Conservation (phyloP, 768 basidiomycete species). For the Suillus spraguei region DNA sequence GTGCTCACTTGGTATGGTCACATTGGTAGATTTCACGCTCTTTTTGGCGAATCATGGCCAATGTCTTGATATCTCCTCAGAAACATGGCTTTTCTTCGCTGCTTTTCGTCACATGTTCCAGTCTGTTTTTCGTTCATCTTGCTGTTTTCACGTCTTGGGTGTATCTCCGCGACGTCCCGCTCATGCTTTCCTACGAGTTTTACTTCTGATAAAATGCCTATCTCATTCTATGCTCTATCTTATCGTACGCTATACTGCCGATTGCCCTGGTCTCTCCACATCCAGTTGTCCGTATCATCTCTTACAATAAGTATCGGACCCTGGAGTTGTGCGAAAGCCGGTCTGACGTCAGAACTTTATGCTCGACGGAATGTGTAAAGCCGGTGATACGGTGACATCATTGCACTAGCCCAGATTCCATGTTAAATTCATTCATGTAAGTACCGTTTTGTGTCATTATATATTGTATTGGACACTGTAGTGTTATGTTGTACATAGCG, state of each 20-base stretch:
- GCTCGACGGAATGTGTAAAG: background rate
- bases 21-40: slow-evolving; percentile 5
- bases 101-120: slow-evolving; percentile 6
- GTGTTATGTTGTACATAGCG: background rate
- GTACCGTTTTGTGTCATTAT: background rate
- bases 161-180: slow-evolving; percentile 1
- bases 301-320: background rate
- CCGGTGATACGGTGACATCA: background rate
- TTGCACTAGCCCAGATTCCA: background rate
- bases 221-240: background rate
- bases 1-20: slow-evolving; percentile 4
- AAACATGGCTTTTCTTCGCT: slow-evolving; percentile 4
- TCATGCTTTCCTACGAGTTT: slow-evolving; percentile 8
- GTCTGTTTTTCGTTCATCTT: slow-evolving; percentile 4
- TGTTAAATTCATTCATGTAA: background rate
- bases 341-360: background rate
- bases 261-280: background rate
- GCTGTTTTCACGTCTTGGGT: slow-evolving; percentile 4
- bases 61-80: slow-evolving; percentile 8
- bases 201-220: background rate
- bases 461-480: background rate
- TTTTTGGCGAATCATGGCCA: slow-evolving; percentile 8
- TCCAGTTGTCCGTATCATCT: background rate
- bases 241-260: slow-evolving; percentile 5
- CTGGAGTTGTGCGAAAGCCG: background rate